These are phyloP conservation scores for Pseudogymnoascus sp. DNA, from an alignment of 2,329 filamentous ascomycete genomes.

Conservation along the genomic window DNA sequence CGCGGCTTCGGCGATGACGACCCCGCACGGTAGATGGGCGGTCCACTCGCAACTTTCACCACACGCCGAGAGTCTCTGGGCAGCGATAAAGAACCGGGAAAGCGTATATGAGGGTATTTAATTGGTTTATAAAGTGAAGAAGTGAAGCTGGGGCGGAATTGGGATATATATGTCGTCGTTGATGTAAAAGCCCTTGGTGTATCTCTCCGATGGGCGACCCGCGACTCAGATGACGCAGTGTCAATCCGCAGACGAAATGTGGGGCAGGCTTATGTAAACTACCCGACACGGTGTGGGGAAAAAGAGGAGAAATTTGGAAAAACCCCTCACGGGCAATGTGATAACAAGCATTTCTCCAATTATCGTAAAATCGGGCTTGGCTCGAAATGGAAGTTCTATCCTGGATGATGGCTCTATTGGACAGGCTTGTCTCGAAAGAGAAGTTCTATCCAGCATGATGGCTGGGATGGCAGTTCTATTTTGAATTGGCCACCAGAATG, in stretches of 20 bases:
- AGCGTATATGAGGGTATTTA: neutral
- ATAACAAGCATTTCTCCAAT: slow-evolving; percentile 7
- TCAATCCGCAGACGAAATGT: neutral
- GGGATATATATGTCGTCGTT: neutral
- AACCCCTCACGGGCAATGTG: neutral
- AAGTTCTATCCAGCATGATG: neutral
- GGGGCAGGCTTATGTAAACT: neutral
- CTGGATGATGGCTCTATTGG: neutral
- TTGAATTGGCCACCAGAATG: neutral
- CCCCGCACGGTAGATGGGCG: neutral
- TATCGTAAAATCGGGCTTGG: neutral
- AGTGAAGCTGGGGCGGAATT: neutral
- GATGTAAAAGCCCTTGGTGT: neutral
- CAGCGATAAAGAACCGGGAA: neutral
- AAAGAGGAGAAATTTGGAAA: neutral
- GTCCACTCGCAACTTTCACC: neutral
- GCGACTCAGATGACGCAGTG: slow-evolving; percentile 1
- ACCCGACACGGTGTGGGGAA: neutral
- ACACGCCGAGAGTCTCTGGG: neutral
- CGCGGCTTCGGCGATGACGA: neutral
- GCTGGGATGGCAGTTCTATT: neutral
- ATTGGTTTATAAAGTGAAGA: neutral
- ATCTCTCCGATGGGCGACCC: neutral
- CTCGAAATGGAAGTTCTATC: neutral
- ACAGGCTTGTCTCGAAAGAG: neutral